Conservation (phyloP, 2,329 filamentous ascomycete species). For the Bipolaris oryzae region DNA sequence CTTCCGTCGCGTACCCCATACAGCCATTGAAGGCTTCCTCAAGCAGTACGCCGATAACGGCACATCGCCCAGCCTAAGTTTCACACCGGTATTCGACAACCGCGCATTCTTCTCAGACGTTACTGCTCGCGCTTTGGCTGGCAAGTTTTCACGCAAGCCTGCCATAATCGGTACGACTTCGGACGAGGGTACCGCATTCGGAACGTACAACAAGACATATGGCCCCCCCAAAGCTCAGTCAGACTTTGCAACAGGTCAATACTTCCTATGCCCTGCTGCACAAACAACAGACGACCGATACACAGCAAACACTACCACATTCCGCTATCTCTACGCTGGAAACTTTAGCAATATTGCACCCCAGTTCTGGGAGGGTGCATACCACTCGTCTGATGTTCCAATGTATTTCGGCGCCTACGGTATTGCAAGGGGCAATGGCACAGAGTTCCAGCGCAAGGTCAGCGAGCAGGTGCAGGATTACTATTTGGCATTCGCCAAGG, state of each 20-base stretch:
- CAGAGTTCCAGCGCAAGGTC: constrained; percentile 38
- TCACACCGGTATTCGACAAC: constrained; percentile 39
- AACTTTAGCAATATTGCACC: constrained; percentile 47
- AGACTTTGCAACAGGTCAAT: constrained; percentile 27
- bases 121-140: constrained; percentile 37
- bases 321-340: constrained; percentile 48
- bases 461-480: constrained; percentile 48
- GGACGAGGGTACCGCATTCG: constrained; percentile 45
- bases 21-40: constrained; percentile 42
- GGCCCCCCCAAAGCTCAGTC: constrained; percentile 32
- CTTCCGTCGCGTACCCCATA: constrained; percentile 40
- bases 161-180: constrained; percentile 47
- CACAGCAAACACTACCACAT: constrained; percentile 34
- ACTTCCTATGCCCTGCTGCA: constrained; percentile 41
- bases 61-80: constrained; percentile 32
- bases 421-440: constrained; percentile 33
- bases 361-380: constrained; percentile 45
- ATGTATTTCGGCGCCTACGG: constrained; percentile 47
- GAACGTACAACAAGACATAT: constrained; percentile 36
- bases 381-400: constrained; percentile 44
- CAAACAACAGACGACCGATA: constrained; percentile 37
- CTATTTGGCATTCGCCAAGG: constrained; percentile 45
- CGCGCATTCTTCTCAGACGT: constrained; percentile 45
- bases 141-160: constrained; percentile 38
- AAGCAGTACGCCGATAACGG: constrained; percentile 36